Base-by-base conservation (phyloP, 2,329 filamentous ascomycete species). In the Iodosphaeria phyllophila region DNA sequence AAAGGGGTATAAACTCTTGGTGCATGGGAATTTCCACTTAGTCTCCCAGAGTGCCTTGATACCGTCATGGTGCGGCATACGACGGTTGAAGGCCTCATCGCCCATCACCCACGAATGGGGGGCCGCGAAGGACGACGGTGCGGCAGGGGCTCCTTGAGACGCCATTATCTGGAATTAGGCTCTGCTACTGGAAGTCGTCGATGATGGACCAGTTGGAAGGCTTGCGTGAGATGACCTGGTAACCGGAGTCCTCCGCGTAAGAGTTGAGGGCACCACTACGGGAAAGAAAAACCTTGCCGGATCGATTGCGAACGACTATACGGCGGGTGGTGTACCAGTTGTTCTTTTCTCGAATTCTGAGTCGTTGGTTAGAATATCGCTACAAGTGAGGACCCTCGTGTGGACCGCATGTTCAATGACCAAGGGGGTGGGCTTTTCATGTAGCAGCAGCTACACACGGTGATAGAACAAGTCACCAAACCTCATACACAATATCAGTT, bases 1-100 rank as follows among this genome's bases (percentile, higher is more conserved):
- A 55, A 83, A 83, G 1, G 73, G 72, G 37, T 78, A 76, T 6
- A 80, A 56, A 28, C 67, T 60, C 48, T 69, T 70, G 18, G 47
- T 46, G 43, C 64, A 69, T 5, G 70, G 70, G 35, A 61, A 54
- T 47, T 71, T 71, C 75, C 75, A 83, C 47, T 78, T 79, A 5
- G 69, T 76, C 49, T 78, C 71, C 75, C 77, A 83, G 15, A 77
- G 50, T 7, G 60, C 59, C 39, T 62, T 53, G 35, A 74, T 69
- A 13, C 61, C 62, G 17, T 57, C 52, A 35, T 72, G 64, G 39
- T 74, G 69, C 12, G 66, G 56, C 55, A 59, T 58, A 31, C 41
- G 43, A 9, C 30, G 37, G 38, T 54, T 47, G 38, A 54, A 60
- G 20, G 48, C 49, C 32, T 49, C 42, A 12, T 34, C 31, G 27